Base-by-base conservation (phyloP, 441 rosid species). In the Adansonia madagascariensis region DNA sequence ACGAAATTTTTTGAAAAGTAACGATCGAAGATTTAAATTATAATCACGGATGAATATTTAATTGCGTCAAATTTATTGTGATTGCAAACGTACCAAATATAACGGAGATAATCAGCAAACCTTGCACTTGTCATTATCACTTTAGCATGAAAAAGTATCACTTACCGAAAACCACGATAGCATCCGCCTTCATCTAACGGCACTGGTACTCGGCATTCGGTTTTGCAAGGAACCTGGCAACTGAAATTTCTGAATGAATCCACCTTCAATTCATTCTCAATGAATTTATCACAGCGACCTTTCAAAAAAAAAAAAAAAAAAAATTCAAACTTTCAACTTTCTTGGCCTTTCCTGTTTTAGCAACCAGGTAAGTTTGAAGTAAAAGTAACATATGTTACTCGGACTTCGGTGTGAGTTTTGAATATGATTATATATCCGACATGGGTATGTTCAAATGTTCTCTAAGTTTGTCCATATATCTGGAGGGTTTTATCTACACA, bases 151-250 rank as follows among this genome's bases (percentile, higher is more conserved):
- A 6, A 24, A 10, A 27, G 7, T n/a, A 27, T 62, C 18, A 4
- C 14, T 43, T n/a, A 65, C 1, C 7, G 9, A 10, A 46, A 46
- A 56, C n/a, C 39, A 20, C 35, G 18, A 27, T 50, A 70, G 74
- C 11, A 4, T 63, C 15, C 3, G 57, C 35, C 62, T 31, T 71
- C 5, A 53, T 53, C n/a, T 71, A 35, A 53, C 39, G 49, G 49
- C 31, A 55, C 39, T 22, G 11, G 18, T 10, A 71, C 50, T 6
- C 11, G 1, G 62, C 49, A 17, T 55, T 39, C 49, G 5, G 17
- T 55, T 46, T 61, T 62, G 60, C 77, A 46, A 41, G 69, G 11
- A 47, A 63, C 44, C 15, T 61, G 56, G 69, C 22, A 47, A 35
- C 27, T 39, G 52, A 31, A 15, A 47, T 15, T 60, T 47, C 63